Conservation (phyloP, 1,139 yeast species). For the Pichia norvegensis region DNA sequence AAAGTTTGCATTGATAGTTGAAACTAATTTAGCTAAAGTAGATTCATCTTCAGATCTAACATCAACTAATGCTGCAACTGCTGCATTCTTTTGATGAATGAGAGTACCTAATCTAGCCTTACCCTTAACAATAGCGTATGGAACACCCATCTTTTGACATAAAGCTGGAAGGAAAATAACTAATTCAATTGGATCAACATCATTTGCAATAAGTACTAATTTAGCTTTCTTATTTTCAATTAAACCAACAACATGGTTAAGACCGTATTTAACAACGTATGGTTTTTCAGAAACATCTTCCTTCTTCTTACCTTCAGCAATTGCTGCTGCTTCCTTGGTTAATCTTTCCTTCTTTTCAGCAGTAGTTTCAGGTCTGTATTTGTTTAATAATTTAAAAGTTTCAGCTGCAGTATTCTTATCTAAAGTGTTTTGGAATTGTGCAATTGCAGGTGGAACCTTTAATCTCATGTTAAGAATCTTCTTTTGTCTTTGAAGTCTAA, state of each 20-base stretch:
- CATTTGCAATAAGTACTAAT: slow-evolving; percentile 94
- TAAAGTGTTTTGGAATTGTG: slow-evolving; percentile 91
- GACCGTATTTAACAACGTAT: slow-evolving; percentile 91
- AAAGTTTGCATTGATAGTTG: slow-evolving; percentile 90
- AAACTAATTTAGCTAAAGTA: slow-evolving; percentile 83
- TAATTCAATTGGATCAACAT: slow-evolving; percentile 97
- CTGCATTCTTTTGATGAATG: slow-evolving; percentile 93
- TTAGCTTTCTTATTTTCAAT: slow-evolving; percentile 98
- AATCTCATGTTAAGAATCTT: slow-evolving; percentile 90
- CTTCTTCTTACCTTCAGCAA: slow-evolving; percentile 94
- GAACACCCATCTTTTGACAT: slow-evolving; percentile 98
- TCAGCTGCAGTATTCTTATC: slow-evolving; percentile 98
- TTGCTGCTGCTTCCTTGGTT: slow-evolving; percentile 97
- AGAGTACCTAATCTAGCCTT: slow-evolving; percentile 97
- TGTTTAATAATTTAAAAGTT: slow-evolving; percentile 93
- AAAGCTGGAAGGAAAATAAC: slow-evolving; percentile 96
- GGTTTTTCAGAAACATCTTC: slow-evolving; percentile 96
- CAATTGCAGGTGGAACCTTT: slow-evolving; percentile 97
- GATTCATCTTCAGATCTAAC: slow-evolving; percentile 91
- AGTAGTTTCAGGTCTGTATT: slow-evolving; percentile 95
- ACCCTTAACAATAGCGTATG: slow-evolving; percentile 97
- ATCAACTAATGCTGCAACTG: slow-evolving; percentile 95
- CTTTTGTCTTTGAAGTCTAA: slow-evolving; percentile 96
- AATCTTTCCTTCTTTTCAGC: slow-evolving; percentile 98
- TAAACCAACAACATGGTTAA: slow-evolving; percentile 95